Conservation (phyloP, 2,329 filamentous ascomycete species). For the Epichloe scottii region DNA sequence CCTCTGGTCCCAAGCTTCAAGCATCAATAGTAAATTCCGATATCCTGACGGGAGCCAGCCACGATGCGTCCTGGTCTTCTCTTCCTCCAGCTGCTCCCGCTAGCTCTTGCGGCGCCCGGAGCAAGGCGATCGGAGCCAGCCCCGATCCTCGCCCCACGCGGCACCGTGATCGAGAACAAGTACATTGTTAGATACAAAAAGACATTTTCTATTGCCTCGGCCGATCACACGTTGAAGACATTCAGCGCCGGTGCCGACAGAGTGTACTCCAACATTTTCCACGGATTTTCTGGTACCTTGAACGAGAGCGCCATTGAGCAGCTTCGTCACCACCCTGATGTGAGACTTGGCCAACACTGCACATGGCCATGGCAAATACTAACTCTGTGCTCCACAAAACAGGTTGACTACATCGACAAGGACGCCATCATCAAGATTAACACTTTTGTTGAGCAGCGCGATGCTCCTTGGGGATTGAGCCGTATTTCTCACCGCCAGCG, state of each 20-base stretch:
- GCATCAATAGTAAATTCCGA: no score
- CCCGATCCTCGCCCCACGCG: slow-evolving; percentile 12
- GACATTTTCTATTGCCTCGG: slow-evolving; percentile 6
- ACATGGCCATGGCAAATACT: no score
- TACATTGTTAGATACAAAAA: slow-evolving; percentile 20
- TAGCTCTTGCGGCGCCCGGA: slow-evolving; percentile 10
- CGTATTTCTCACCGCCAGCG: slow-evolving; percentile 21
- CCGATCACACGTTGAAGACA: slow-evolving; percentile 8
- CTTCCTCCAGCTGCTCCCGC: slow-evolving; percentile 12
- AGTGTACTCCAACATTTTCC: slow-evolving; percentile 12
- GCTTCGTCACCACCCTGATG: slow-evolving; percentile 14
- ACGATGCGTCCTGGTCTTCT: slow-evolving; percentile 2
- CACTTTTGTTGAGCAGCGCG: slow-evolving; percentile 7
- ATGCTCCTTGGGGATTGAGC: slow-evolving; percentile 17
- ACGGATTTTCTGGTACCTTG: slow-evolving; percentile 14
- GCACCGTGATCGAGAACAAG: slow-evolving; percentile 13
- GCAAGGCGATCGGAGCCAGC: slow-evolving; percentile 14
- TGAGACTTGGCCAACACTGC: slow-evolving; percentile 2
- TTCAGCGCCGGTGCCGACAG: slow-evolving; percentile 12
- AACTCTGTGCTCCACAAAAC: no score
- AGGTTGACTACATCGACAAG: slow-evolving; percentile 24
- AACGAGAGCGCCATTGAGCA: slow-evolving; percentile 10
- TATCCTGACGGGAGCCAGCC: background rate
- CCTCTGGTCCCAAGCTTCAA: background rate
- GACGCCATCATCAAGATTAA: slow-evolving; percentile 18